phyloP scores from a whole-genome alignment of 108 stramenopile genomes.

The Skeletonema marinoi region DNA sequence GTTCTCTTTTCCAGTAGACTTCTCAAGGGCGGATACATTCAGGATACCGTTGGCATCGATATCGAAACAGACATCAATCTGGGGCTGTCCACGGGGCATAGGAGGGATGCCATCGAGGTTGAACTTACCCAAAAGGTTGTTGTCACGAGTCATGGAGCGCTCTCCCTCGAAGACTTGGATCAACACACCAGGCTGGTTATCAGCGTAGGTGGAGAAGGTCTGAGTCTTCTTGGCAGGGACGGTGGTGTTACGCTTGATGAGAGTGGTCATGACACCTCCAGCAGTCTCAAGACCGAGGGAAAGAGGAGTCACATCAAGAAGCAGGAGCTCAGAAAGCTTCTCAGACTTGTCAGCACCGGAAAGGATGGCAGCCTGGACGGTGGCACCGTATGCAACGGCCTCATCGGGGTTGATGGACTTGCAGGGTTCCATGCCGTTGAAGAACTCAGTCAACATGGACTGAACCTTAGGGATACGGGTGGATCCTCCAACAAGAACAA shows the following conservation, averaged over 20 bases:
- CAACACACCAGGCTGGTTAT: constrained; percentile 99
- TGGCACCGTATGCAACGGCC: constrained; percentile 96
- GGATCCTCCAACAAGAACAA: constrained; percentile 97
- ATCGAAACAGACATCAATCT: constrained; percentile 99
- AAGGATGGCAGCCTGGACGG: constrained; percentile 95
- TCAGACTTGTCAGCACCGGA: constrained; percentile 94
- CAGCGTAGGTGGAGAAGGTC: constrained; percentile 98
- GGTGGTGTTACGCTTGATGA: constrained; percentile 94
- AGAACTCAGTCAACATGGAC: constrained; percentile 93
- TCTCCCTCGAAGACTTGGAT: constrained; percentile 99
- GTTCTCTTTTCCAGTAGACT: constrained; percentile 99
- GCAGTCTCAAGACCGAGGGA: constrained; percentile 98
- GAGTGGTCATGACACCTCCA: constrained; percentile 96
- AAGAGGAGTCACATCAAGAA: constrained; percentile 98
- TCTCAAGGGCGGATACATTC: constrained; percentile 96
- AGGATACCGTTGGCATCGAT: constrained; percentile 95
- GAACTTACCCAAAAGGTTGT: constrained; percentile 99
- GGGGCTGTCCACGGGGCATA: constrained; percentile 99
- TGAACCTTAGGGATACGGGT: constrained; percentile 99
- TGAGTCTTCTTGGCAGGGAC: constrained; percentile 98
- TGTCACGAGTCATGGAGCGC: constrained; percentile 99
- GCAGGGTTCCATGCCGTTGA: constrained; percentile 99
- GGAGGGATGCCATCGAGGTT: constrained; percentile 98
- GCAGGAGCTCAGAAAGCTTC: constrained; percentile 94
- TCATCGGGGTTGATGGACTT: constrained; percentile 98